A percentile compares a stretch with the other conserved stretches of the same genome.
Conservation (phyloP, 495 filamentous ascomycete species). For the Hypoxylon fragiforme region DNA sequence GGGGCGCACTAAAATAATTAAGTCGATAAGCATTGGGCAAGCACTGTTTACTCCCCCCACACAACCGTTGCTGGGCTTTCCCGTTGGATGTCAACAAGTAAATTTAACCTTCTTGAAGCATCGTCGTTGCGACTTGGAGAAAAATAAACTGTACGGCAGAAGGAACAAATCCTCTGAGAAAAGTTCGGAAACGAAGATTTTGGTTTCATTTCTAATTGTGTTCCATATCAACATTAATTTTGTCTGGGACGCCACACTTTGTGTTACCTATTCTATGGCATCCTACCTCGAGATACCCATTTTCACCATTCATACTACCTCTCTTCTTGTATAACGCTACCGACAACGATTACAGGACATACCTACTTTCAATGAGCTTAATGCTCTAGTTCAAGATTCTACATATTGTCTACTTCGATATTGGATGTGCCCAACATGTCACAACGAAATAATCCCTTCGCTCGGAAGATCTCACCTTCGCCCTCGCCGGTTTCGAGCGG, state of each 20-base stretch:
- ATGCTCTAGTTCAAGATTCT: constrained; percentile 10
- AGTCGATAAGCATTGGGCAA: neutral
- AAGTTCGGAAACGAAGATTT: neutral
- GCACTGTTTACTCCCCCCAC: neutral
- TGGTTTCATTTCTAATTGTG: constrained; percentile 7
- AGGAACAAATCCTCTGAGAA: neutral
- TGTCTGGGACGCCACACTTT: neutral
- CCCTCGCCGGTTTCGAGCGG: constrained; percentile 55
- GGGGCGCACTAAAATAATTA: neutral
- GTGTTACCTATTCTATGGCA: constrained; percentile 18
- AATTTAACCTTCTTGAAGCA: too few species aligned
- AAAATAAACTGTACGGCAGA: neutral
- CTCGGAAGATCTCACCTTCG: constrained; percentile 63
- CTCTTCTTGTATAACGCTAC: constrained; percentile 18
- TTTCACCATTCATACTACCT: constrained; percentile 14
- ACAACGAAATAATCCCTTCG: constrained; percentile 72
- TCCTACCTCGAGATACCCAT: constrained; percentile 16
- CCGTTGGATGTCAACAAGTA: neutral
- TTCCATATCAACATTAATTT: constrained; percentile 5
- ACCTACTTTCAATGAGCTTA: constrained; percentile 16
- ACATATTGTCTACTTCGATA: constrained; percentile 35
- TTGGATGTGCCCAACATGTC: constrained; percentile 46
- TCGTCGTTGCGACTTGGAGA: too few species aligned
- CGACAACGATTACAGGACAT: constrained; percentile 2
- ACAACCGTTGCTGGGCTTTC: neutral